A percentile compares a stretch with the other conserved stretches of the same genome.
Conservation (phyloP, 805 yeast genomes). For the Wickerhamiella hasegawae region DNA sequence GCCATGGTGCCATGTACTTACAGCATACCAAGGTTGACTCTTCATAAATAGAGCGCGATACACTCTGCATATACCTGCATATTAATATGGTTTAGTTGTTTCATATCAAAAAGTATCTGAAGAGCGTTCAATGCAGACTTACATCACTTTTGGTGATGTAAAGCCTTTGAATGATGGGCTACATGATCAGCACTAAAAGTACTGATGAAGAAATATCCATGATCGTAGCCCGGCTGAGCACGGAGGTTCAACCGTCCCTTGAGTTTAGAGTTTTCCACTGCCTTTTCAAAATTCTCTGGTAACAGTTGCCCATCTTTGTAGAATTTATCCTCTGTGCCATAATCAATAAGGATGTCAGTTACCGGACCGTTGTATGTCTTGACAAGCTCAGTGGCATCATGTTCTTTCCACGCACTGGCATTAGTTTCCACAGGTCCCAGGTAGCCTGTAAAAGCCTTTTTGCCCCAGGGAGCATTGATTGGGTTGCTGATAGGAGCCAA, state of each 20-base stretch:
- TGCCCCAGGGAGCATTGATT: constrained; percentile 67
- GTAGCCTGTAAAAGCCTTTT: constrained; percentile 66
- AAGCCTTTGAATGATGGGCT: constrained; percentile 57
- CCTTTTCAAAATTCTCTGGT: constrained; percentile 57
- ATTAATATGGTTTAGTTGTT: too few relatives aligned
- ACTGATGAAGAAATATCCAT: constrained; percentile 73
- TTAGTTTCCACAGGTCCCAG: constrained; percentile 61
- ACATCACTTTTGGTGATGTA: too few relatives aligned
- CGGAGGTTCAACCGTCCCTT: constrained; percentile 43
- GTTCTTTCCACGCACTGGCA: constrained; percentile 42
- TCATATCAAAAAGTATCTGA: background rate
- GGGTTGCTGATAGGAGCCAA: constrained; percentile 88
- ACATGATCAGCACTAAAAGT: constrained; percentile 73
- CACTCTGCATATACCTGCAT: too few relatives aligned
- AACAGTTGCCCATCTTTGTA: constrained; percentile 45
- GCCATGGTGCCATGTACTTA: too few relatives aligned
- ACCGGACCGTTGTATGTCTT: constrained; percentile 35
- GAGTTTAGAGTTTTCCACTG: constrained; percentile 39
- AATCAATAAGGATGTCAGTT: constrained; percentile 61
- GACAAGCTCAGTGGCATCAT: constrained; percentile 75
- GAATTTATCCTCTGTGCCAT: constrained; percentile 68
- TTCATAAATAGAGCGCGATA: too few relatives aligned
- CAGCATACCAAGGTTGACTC: too few relatives aligned
- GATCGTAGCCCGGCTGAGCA: constrained; percentile 74
- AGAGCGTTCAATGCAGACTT: too few relatives aligned